These are phyloP conservation scores for Earliella scabrosa DNA, from an alignment of 1,284 basidiomycete species.

Conservation along the genomic window DNA sequence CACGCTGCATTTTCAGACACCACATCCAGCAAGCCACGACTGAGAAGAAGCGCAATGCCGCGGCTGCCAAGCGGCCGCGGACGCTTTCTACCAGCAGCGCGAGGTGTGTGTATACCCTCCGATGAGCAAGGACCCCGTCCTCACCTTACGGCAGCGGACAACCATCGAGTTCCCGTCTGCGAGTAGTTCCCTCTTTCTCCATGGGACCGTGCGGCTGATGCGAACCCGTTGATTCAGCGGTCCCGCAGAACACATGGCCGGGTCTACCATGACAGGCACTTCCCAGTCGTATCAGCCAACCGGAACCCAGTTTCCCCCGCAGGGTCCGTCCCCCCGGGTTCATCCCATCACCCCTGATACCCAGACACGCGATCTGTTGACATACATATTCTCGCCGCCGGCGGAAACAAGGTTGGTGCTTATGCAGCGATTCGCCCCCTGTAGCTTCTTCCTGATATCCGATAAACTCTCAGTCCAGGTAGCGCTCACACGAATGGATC, in stretches of 20 bases:
- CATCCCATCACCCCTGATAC: conserved; percentile 58
- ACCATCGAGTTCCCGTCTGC: conserved; percentile 24
- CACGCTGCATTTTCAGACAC: conserved; percentile 50
- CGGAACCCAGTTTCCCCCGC: conserved; percentile 18
- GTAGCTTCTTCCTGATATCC: conserved; percentile 18
- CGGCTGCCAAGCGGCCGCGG: conserved; percentile 61
- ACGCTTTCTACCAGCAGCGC: conserved; percentile 52
- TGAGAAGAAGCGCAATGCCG: conserved; percentile 73
- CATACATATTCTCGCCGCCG: conserved; percentile 74
- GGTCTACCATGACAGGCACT: conserved; percentile 20
- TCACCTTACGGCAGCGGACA: conserved; percentile 24
- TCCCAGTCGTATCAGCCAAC: conserved; percentile 21
- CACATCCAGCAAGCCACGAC: conserved; percentile 80
- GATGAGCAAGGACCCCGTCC: conserved; percentile 7
- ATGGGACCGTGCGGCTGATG: conserved; percentile 18
- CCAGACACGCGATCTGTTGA: conserved; percentile 64
- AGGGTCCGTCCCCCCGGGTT: conserved; percentile 34
- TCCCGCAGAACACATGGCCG: conserved; percentile 22
- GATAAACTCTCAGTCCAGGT: conserved; percentile 7
- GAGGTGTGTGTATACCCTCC: conserved; percentile 41
- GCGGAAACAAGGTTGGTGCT: conserved; percentile 50
- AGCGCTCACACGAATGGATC: conserved; percentile 16
- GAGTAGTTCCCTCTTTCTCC: conserved; percentile 21
- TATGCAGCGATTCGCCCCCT: conserved; percentile 4
- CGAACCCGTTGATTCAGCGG: conserved; percentile 25